phyloP scores from a whole-genome alignment of 139 green algal species.

The Chlamydomonas eustigma region DNA sequence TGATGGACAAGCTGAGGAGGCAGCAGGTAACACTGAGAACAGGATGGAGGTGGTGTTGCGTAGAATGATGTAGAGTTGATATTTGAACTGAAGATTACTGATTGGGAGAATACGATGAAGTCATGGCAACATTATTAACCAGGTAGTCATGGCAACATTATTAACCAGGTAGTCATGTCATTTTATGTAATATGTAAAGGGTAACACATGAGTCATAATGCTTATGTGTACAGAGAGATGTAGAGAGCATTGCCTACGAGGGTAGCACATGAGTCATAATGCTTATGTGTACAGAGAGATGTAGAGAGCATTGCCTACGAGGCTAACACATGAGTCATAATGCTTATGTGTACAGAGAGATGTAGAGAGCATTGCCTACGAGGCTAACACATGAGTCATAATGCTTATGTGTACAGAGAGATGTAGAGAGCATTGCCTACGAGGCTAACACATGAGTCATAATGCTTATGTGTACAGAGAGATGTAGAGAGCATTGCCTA shows the following conservation, averaged over 20 bases:
- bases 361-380: slow-evolving; percentile 9
- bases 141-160: no score
- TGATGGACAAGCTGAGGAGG: slow-evolving; percentile 40
- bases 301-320: slow-evolving; percentile 12
- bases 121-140: no score
- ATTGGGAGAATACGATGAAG: no score
- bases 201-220: no score
- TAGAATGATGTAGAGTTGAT: no score
- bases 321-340: background rate
- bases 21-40: slow-evolving; percentile 39
- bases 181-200: no score
- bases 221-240: slow-evolving; percentile 2
- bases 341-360: slow-evolving; percentile 7
- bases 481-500: slow-evolving; percentile 49
- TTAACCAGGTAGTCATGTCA: no score
- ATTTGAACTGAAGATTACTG: no score
- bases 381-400: background rate
- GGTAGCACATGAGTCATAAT: background rate
- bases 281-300: background rate
- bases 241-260: slow-evolving; percentile 12
- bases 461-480: slow-evolving; percentile 21
- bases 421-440: slow-evolving; percentile 10
- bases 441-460: slow-evolving; percentile 8
- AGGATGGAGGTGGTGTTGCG: no score
- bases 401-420: background rate